Conservation (phyloP, 139 green algal genomes). For the Chlamydomonas schloesseri region DNA sequence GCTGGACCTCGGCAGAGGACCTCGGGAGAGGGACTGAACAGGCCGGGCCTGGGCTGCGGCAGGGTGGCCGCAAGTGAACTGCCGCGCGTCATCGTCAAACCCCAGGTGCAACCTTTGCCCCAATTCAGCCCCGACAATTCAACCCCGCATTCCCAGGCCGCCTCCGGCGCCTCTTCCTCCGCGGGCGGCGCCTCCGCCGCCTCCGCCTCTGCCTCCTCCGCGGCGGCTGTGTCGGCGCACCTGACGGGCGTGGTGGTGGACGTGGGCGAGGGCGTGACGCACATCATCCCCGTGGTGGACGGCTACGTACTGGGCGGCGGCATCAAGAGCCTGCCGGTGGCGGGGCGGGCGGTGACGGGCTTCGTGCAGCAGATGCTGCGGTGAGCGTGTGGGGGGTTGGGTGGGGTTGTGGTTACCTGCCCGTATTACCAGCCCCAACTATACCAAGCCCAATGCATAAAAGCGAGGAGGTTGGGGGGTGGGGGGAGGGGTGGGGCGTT, state of each 20-base stretch:
- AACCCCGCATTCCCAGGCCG: no score
- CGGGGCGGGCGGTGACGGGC: slow-evolving; percentile 70
- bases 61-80: no score
- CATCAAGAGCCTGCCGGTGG: slow-evolving; percentile 80
- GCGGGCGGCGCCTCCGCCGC: background rate
- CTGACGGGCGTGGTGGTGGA: slow-evolving; percentile 87
- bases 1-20: no score
- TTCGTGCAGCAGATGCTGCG: slow-evolving; percentile 71
- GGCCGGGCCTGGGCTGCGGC: background rate
- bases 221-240: background rate
- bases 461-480: no score
- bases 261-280: slow-evolving; percentile 80
- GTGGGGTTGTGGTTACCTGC: no score
- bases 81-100: no score
- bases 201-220: background rate
- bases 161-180: background rate
- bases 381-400: slow-evolving; percentile 2
- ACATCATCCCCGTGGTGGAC: slow-evolving; percentile 84
- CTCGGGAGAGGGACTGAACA: background rate
- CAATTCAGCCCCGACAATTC: no score
- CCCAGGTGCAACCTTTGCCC: no score
- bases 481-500: no score
- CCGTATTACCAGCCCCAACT: no score
- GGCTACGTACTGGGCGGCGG: slow-evolving; percentile 79
- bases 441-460: no score